These are phyloP conservation scores for Thielaviopsis populi DNA, from an alignment of 2,329 filamentous ascomycete genomes.

Conservation along the genomic window DNA sequence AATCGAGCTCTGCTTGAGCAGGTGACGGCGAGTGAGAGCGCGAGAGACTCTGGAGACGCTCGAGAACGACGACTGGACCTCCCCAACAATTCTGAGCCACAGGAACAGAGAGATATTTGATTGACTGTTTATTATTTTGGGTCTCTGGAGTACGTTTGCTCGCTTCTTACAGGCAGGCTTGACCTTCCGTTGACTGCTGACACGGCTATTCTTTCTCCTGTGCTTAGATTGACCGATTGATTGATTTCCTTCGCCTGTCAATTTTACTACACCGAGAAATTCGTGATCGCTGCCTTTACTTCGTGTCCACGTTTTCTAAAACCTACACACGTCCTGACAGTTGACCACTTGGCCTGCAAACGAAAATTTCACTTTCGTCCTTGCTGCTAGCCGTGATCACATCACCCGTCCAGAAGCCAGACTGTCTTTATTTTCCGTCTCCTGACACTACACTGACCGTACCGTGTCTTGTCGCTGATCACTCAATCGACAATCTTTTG, in stretches of 20 bases:
- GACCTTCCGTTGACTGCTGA: slow-evolving; percentile 14
- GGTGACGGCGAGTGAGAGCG: slow-evolving; percentile 11
- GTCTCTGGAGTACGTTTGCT: slow-evolving; percentile 15
- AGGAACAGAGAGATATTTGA: neutral
- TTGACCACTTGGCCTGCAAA: neutral
- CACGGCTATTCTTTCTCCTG: slow-evolving; percentile 13
- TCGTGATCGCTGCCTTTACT: slow-evolving; percentile 2
- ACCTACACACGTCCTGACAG: neutral
- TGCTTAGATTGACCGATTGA: slow-evolving; percentile 15
- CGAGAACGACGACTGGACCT: too few relatives aligned
- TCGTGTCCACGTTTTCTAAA: neutral
- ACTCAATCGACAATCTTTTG: too few relatives aligned
- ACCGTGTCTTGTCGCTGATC: neutral
- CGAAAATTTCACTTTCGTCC: neutral
- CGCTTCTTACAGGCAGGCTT: slow-evolving; percentile 9
- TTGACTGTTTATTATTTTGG: neutral
- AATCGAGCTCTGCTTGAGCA: slow-evolving; percentile 16
- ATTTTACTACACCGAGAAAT: neutral
- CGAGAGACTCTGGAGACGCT: neutral
- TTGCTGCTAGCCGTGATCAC: neutral
- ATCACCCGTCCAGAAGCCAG: neutral
- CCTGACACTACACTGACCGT: neutral
- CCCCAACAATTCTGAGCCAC: neutral
- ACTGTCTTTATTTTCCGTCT: neutral
- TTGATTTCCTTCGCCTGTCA: slow-evolving; percentile 13